Percentiles rank a stretch among this genome's conserved stretches.
Conservation (phyloP, 1,284 basidiomycete species). For the Moniliophthora roreri region DNA sequence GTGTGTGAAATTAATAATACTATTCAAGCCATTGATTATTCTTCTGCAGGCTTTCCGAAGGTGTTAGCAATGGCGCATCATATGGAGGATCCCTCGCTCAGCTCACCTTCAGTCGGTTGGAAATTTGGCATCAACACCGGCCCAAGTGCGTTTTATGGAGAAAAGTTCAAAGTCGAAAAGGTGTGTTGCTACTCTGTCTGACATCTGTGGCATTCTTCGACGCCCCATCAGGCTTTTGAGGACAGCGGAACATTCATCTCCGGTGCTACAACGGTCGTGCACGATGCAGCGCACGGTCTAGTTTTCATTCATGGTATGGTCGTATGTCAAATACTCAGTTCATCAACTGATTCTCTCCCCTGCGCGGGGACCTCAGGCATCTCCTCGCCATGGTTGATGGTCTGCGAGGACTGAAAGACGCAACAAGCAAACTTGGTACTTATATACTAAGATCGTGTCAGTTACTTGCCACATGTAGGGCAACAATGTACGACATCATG, state of each 20-base stretch:
- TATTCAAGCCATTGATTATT: slow-evolving; percentile 1
- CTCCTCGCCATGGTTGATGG: slow-evolving; percentile 2
- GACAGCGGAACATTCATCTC: slow-evolving; percentile 56
- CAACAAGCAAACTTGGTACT: no score
- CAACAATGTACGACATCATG: slow-evolving; percentile 65
- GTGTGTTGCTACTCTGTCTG: slow-evolving; percentile 28
- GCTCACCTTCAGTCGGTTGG: slow-evolving; percentile 46
- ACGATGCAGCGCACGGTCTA: slow-evolving; percentile 45
- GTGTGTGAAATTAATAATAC: slow-evolving; percentile 29
- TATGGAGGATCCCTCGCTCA: slow-evolving; percentile 35
- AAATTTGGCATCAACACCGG: slow-evolving; percentile 56
- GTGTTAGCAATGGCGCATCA: slow-evolving; percentile 29
- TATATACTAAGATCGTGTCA: not conserved
- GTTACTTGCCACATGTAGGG: slow-evolving; percentile 44
- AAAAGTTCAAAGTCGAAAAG: slow-evolving; percentile 64
- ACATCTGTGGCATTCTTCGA: not conserved
- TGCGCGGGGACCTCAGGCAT: not conserved
- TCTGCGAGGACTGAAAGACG: not conserved
- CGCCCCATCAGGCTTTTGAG: slow-evolving; percentile 51
- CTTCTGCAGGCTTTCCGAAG: slow-evolving; percentile 34
- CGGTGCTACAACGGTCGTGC: slow-evolving; percentile 52
- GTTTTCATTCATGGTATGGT: slow-evolving; percentile 62
- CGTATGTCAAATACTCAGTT: no score
- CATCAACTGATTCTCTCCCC: not conserved
- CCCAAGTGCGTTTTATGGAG: slow-evolving; percentile 53